Conservation (phyloP, 768 basidiomycete genomes). For the Exsudoporus frostii region DNA sequence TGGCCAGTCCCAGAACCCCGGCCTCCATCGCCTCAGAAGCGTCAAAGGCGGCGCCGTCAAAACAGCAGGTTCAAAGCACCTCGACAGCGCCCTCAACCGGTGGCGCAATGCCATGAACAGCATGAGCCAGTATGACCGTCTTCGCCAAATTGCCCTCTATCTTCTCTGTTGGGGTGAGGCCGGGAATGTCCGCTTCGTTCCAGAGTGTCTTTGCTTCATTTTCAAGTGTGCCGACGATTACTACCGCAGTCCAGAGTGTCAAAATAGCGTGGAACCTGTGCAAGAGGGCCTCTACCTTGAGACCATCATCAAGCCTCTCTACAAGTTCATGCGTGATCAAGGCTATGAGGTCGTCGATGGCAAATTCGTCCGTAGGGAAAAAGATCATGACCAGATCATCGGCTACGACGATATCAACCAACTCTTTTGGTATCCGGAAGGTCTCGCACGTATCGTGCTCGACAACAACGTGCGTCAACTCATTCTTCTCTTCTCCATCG, state of each 20-base stretch:
- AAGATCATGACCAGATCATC: conserved; percentile 92
- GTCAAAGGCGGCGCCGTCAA: conserved; percentile 61
- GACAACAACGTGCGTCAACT: conserved; percentile 66
- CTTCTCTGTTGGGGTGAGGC: conserved; percentile 98
- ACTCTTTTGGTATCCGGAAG: conserved; percentile 99
- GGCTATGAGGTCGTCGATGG: conserved; percentile 95
- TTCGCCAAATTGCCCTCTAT: conserved; percentile 94
- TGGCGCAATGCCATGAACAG: conserved; percentile 99
- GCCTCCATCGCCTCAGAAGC: conserved; percentile 82
- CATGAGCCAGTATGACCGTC: conserved; percentile 98
- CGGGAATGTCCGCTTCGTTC: conserved; percentile 94
- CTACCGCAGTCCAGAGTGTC: conserved; percentile 96
- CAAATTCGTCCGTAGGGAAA: conserved; percentile 91
- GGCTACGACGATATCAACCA: conserved; percentile 99
- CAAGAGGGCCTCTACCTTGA: conserved; percentile 93
- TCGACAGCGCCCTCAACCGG: conserved; percentile 89
- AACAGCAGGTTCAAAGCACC: conserved; percentile 65
- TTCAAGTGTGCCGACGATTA: conserved; percentile 99
- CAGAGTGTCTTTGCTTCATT: conserved; percentile 97
- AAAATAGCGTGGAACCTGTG: conserved; percentile 88
- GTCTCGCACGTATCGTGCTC: conserved; percentile 88
- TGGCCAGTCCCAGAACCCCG: conserved; percentile 91
- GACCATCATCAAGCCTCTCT: conserved; percentile 89
- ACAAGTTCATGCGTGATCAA: conserved; percentile 95
- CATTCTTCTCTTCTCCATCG: not conserved